phyloP scores from a whole-genome alignment of 139 green algal species.

The Coccomyxa sp. region DNA sequence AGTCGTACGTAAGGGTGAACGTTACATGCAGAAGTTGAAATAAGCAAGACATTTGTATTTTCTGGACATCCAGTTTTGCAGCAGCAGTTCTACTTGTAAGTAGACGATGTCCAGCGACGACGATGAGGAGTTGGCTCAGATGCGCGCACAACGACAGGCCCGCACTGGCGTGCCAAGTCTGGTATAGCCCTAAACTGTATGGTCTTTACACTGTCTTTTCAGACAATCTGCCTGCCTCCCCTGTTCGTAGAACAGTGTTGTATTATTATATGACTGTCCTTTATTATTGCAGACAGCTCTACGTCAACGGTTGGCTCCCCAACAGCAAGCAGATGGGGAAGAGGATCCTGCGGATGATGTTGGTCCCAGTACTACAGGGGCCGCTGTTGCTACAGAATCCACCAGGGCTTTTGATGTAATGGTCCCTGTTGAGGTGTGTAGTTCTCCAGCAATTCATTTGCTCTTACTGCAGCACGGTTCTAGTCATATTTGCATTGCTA shows the following conservation, averaged over 20 bases:
- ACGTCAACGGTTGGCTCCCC: conserved; percentile 10
- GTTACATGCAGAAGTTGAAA: too few species aligned
- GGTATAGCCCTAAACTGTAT: conserved; percentile 10
- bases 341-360: conserved; percentile 51
- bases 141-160: conserved; percentile 42
- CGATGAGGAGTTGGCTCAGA: conserved; percentile 52
- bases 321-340: conserved; percentile 5
- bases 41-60: too few species aligned
- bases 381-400: neutral
- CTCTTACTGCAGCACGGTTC: conserved; percentile 12
- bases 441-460: conserved; percentile 18
- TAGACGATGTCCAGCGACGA: conserved; percentile 24
- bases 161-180: conserved; percentile 32
- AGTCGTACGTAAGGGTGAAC: too few species aligned
- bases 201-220: neutral
- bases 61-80: too few species aligned
- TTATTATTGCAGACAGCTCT: conserved; percentile 31
- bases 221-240: neutral
- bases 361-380: conserved; percentile 6
- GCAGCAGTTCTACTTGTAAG: too few species aligned
- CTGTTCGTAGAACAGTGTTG: neutral
- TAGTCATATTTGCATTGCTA: conserved; percentile 1
- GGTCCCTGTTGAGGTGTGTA: conserved; percentile 19
- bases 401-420: neutral
- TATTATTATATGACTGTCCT: neutral